Percentiles rank a stretch among this genome's conserved stretches.
phyloP scores from a whole-genome alignment of 495 filamentous ascomycete genomes.

The Podospora pseudocomata region DNA sequence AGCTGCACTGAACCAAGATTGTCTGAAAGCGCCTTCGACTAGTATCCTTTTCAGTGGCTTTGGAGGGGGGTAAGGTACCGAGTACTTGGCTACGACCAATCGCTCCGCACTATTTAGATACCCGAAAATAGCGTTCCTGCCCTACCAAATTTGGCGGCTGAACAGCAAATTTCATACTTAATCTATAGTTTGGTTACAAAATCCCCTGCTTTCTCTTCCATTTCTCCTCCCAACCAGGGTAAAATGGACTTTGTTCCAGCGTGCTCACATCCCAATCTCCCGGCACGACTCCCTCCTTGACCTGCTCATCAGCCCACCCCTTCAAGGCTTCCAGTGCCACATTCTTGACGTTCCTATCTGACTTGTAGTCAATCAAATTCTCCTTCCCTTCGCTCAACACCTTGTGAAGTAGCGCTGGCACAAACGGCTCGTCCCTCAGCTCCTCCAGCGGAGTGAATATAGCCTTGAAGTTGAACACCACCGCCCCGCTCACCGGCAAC shows the following conservation, averaged over 20 bases:
- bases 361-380: constrained; percentile 78
- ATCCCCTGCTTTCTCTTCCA: constrained; percentile 77
- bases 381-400: constrained; percentile 70
- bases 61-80: too few relatives aligned
- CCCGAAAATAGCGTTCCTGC: too few relatives aligned
- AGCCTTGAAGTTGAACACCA: constrained; percentile 91
- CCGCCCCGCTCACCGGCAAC: constrained; percentile 67
- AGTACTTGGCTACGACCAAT: too few relatives aligned
- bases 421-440: constrained; percentile 69
- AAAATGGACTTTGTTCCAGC: constrained; percentile 80
- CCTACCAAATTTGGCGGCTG: too few relatives aligned
- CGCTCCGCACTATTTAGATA: too few relatives aligned
- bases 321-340: constrained; percentile 66
- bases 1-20: too few relatives aligned
- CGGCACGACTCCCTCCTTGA: constrained; percentile 56
- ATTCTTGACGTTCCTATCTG: constrained; percentile 79
- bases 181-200: not conserved
- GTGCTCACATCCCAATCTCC: constrained; percentile 69
- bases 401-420: constrained; percentile 66
- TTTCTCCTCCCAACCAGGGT: constrained; percentile 77
- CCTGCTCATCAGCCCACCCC: constrained; percentile 67
- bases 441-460: constrained; percentile 74
- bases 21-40: too few relatives aligned
- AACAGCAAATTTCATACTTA: too few relatives aligned
- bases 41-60: too few relatives aligned